phyloP scores from a whole-genome alignment of 495 filamentous ascomycete genomes.

The Penicillium arizonense region DNA sequence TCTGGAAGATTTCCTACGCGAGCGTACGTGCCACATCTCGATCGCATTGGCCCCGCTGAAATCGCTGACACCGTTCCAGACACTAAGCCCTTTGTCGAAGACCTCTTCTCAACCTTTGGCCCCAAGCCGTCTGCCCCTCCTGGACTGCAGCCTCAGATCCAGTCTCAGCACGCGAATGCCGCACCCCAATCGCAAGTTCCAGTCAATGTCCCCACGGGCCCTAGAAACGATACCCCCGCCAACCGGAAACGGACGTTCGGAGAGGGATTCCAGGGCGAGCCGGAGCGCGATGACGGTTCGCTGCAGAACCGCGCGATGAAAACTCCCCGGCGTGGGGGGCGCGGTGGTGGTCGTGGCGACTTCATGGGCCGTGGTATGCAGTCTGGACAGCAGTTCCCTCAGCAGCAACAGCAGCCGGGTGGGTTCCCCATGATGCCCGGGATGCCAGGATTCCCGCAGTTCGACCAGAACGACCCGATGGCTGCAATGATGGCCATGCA shows the following conservation, averaged over 20 bases:
- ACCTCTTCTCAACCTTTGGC: slow-evolving; percentile 71
- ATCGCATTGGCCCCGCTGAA: not conserved
- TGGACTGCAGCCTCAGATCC: slow-evolving; percentile 55
- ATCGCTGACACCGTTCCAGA: slow-evolving; percentile 46
- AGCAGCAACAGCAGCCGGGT: slow-evolving; percentile 23
- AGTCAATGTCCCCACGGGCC: slow-evolving; percentile 38
- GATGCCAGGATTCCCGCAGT: slow-evolving; percentile 51
- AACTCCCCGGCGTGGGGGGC: slow-evolving; percentile 65
- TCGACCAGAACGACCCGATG: slow-evolving; percentile 67
- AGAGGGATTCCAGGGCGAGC: slow-evolving; percentile 55
- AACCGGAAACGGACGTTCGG: slow-evolving; percentile 58
- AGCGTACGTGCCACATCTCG: slow-evolving; percentile 53
- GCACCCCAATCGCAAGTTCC: slow-evolving; percentile 21
- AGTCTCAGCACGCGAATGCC: slow-evolving; percentile 25
- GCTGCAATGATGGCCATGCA: slow-evolving; percentile 71
- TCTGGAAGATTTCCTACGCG: slow-evolving; percentile 83
- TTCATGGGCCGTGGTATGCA: slow-evolving; percentile 27
- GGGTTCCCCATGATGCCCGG: slow-evolving; percentile 51
- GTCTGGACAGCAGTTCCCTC: slow-evolving; percentile 27
- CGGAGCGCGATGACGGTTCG: slow-evolving; percentile 34
- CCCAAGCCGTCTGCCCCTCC: slow-evolving; percentile 46
- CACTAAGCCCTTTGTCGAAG: slow-evolving; percentile 74
- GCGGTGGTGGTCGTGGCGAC: slow-evolving; percentile 54
- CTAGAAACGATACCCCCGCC: slow-evolving; percentile 27
- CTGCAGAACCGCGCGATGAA: slow-evolving; percentile 63